Conservation (phyloP, 1,284 basidiomycete genomes). For the Xerocomus minutiporus region DNA sequence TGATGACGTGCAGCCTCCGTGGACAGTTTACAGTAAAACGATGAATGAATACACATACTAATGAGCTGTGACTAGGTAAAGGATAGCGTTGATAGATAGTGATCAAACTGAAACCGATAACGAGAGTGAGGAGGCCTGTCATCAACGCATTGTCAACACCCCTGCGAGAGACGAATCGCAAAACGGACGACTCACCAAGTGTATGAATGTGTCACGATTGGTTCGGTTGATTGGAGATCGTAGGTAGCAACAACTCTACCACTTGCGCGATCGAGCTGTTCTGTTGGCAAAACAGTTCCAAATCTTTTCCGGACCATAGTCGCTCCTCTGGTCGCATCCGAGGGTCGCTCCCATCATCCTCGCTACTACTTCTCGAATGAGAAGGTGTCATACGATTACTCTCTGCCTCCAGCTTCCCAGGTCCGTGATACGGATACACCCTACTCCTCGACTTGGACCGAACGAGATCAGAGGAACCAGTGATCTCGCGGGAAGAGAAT, state of each 20-base stretch:
- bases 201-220: conserved; percentile 19
- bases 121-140: conserved; percentile 15
- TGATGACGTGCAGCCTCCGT: conserved; percentile 22
- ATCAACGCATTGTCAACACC: conserved; percentile 10
- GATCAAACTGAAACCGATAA: conserved; percentile 21
- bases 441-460: conserved; percentile 70
- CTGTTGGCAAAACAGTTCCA: conserved; percentile 65
- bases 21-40: conserved; percentile 13
- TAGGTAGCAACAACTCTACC: conserved; percentile 50
- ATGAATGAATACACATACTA: conserved; percentile 30
- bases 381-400: conserved; percentile 29
- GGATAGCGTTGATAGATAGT: conserved; percentile 28
- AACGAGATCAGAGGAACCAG: conserved; percentile 37
- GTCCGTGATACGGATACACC: conserved; percentile 56
- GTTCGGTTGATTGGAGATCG: conserved; percentile 33
- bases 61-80: conserved; percentile 25
- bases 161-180: not conserved
- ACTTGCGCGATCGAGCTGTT: conserved; percentile 65
- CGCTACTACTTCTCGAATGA: conserved; percentile 34
- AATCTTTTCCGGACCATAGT: conserved; percentile 62
- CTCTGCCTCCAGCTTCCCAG: conserved; percentile 59
- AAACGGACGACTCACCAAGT: conserved; percentile 20
- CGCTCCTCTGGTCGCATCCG: conserved; percentile 40
- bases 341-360: conserved; percentile 31
- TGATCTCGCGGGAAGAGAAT: conserved; percentile 19